phyloP scores from a whole-genome alignment of 83 land plant genomes.

The Larix sibirica region DNA sequence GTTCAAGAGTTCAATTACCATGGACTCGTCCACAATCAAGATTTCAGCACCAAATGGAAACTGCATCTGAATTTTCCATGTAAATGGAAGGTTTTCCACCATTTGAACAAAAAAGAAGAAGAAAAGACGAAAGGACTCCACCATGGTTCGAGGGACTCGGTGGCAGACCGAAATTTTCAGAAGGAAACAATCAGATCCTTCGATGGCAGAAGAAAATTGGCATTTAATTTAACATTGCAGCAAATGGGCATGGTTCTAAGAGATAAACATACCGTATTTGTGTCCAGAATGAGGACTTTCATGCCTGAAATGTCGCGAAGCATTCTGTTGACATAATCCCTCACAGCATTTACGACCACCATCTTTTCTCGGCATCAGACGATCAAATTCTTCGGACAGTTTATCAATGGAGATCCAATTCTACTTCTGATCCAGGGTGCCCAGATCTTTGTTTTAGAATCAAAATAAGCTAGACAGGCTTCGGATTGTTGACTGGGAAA shows the following conservation, averaged over 20 bases:
- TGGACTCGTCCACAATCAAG: too few species aligned
- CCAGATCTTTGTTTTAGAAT: too few species aligned
- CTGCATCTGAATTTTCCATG: too few species aligned
- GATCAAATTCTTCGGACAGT: not conserved
- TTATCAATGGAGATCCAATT: not conserved
- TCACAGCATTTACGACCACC: constrained; percentile 79
- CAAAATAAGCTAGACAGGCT: too few species aligned
- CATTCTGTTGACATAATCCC: constrained; percentile 88
- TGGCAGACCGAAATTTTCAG: too few species aligned
- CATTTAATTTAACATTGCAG: not conserved
- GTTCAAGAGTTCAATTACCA: too few species aligned
- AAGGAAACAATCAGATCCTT: not conserved
- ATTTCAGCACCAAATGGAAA: too few species aligned
- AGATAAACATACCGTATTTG: constrained; percentile 71
- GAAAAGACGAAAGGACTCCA: too few species aligned
- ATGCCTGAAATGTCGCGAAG: constrained; percentile 96
- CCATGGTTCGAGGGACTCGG: too few species aligned
- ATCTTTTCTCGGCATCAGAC: constrained; percentile 34
- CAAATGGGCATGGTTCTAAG: not conserved
- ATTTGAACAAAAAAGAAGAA: too few species aligned
- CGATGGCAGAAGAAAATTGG: not conserved
- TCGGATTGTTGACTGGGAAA: too few species aligned
- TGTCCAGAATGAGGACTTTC: constrained; percentile 95
- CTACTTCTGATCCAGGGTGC: not conserved
- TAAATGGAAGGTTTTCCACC: too few species aligned